Evolutionary conservation across 257 asterid species (phyloP).

Genomic region (Echites panduratus): DNA sequence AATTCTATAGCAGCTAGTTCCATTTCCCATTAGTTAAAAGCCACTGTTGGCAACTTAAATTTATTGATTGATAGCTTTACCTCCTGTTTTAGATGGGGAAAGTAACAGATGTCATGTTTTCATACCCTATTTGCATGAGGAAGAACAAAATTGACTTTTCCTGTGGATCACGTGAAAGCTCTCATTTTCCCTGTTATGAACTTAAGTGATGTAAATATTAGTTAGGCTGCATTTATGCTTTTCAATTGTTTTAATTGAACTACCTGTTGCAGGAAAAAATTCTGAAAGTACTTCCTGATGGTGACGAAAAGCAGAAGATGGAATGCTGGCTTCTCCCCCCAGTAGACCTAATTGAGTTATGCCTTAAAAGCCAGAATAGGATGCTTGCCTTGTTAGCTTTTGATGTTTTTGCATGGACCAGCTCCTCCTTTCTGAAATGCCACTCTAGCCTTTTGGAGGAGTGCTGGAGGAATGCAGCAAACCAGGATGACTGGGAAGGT

Average conservation of each 20-base stretch:
- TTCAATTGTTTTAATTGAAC: neutral
- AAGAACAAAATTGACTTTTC: neutral
- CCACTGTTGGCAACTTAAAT: neutral
- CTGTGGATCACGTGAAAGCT: too few species aligned
- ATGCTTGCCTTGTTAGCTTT: conserved; percentile 64
- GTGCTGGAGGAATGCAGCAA: conserved; percentile 93
- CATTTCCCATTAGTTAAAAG: neutral
- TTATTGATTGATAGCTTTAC: neutral
- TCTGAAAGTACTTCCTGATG: conserved; percentile 34
- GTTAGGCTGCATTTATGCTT: neutral
- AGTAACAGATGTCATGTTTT: too few species aligned
- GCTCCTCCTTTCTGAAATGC: conserved; percentile 61
- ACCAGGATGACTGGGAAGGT: conserved; percentile 77
- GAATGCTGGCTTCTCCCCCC: conserved; percentile 61
- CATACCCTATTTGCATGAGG: too few species aligned
- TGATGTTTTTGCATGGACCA: conserved; percentile 83
- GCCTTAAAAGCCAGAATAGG: conserved; percentile 55
- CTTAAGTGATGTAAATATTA: neutral
- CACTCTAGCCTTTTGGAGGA: conserved; percentile 73
- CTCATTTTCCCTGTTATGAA: neutral
- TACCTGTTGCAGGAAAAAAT: conserved; percentile 67
- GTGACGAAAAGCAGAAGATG: conserved; percentile 51
- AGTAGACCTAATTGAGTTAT: conserved; percentile 66
- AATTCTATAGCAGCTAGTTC: neutral
- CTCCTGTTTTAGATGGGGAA: neutral